Evolutionary conservation across 2,329 filamentous ascomycete genomes (phyloP), one percentile per base, ranked within the genome.

Genomic region (Teratosphaeria nubilosa): DNA sequence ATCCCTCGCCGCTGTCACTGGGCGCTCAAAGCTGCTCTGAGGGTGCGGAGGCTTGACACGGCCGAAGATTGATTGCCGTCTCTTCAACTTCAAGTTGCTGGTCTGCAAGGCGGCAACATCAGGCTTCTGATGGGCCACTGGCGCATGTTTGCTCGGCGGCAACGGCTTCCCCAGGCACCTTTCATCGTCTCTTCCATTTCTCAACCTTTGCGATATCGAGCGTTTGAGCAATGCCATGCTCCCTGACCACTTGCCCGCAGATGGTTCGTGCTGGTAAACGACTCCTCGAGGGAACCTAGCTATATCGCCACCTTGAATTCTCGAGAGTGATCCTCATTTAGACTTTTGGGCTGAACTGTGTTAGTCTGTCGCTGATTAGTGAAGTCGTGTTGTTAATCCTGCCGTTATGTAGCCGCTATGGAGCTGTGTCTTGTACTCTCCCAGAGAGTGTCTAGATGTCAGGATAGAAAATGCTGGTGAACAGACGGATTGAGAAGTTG

Each of bases 161-260:
- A 53, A 31, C n/a, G 51, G 20, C 10, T 27, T 25, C 22, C 27
- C 51, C 5, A 32, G 20, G 16, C 16, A 10, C 37, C 14, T 41
- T 34, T 37, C 51, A 30, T n/a, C 37, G 5, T 56, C 54, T 22
- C 37, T 54, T 16, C 13, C 51, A 10, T 20, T n/a, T n/a, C 20
- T 53, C n/a, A 27, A 31, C 27, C 52, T 60, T n/a, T 55, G 55
- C 14, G 58, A 60, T 25, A 52, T 57, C 16, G 41, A 51, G 30
- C 55, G 58, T 34, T 57, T 54, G n/a, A 60, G 53, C 20, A 57
- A 55, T 20, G 58, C 27, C 58, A 60, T 60, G 32, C 41, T 48
- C 5, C 41, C 20, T 11, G 9, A 20, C 41, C 41, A 48, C 41
- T 20, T 52, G 16, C 41, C 41, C 20, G 41, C 41, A 48, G 41